Evolutionary conservation across 306 rosid genomes (phyloP).

Genomic region (Castanea sativa): DNA sequence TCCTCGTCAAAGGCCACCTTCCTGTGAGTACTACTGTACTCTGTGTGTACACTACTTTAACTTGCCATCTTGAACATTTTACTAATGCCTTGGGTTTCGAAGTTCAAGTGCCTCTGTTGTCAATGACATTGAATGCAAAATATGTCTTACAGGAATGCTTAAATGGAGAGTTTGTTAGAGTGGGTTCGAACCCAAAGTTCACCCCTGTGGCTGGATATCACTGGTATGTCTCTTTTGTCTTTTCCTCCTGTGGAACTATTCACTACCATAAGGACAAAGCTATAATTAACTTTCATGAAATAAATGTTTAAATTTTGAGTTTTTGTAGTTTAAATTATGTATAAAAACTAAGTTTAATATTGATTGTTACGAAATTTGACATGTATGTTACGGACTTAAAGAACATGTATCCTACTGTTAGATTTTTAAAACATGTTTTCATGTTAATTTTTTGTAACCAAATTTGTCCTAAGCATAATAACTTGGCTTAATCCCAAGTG

Average conservation of each 20-base stretch:
- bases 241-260: not conserved
- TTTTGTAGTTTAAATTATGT: too few species aligned
- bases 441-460: too few species aligned
- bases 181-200: slow-evolving; percentile 90
- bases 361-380: fast-evolving
- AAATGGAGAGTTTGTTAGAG: slow-evolving; percentile 95
- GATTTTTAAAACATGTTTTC: too few species aligned
- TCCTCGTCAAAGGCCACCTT: slow-evolving; percentile 62
- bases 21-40: slow-evolving; percentile 49
- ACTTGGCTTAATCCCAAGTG: not conserved
- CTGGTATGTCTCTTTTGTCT: slow-evolving; percentile 43
- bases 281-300: too few species aligned
- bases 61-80: too few species aligned
- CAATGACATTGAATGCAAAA: slow-evolving; percentile 17
- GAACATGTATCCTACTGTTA: too few species aligned
- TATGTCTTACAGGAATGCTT: slow-evolving; percentile 65
- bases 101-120: not conserved
- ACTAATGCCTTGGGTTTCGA: too few species aligned
- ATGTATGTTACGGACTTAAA: too few species aligned
- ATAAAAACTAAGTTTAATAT: too few species aligned
- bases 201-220: slow-evolving; percentile 91
- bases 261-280: not conserved
- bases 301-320: too few species aligned
- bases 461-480: not conserved
- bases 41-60: too few species aligned